These are phyloP conservation scores for Volvox africanus DNA, from an alignment of 139 green algal genomes.

Conservation along the genomic window DNA sequence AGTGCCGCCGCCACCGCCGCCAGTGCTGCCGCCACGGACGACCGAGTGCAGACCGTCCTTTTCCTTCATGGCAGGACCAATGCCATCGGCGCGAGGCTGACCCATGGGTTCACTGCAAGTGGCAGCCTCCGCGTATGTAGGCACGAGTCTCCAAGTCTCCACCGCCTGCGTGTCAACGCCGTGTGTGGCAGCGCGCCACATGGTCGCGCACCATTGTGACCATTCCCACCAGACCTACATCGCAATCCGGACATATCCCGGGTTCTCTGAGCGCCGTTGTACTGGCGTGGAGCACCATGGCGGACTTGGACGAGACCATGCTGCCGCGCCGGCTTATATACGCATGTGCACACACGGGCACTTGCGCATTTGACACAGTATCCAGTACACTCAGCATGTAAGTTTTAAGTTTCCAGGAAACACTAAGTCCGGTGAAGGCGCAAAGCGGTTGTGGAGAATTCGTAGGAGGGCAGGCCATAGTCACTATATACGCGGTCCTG, in stretches of 20 bases:
- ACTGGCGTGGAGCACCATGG: slow-evolving; percentile 47
- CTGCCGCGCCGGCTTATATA: slow-evolving; percentile 32
- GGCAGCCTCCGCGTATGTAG: background rate
- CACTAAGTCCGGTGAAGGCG: too few relatives aligned
- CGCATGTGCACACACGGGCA: background rate
- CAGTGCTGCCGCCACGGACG: background rate
- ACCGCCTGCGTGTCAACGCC: background rate
- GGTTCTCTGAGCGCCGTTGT: slow-evolving; percentile 51
- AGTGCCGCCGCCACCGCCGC: background rate
- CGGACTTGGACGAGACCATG: slow-evolving; percentile 40
- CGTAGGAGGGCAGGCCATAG: too few relatives aligned
- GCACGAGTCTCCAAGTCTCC: slow-evolving; percentile 1
- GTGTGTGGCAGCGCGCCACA: background rate
- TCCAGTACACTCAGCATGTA: too few relatives aligned
- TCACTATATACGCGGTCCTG: too few relatives aligned
- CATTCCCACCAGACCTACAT: slow-evolving; percentile 17
- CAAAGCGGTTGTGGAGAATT: too few relatives aligned
- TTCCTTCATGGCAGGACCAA: background rate
- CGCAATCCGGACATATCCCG: slow-evolving; percentile 57
- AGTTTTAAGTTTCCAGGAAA: too few relatives aligned
- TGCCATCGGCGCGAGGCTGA: background rate
- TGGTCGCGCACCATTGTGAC: background rate
- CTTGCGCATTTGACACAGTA: background rate
- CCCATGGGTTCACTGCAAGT: background rate
- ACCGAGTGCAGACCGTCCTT: background rate